Conservation (phyloP, 805 yeast species). For the Candida boleticola region DNA sequence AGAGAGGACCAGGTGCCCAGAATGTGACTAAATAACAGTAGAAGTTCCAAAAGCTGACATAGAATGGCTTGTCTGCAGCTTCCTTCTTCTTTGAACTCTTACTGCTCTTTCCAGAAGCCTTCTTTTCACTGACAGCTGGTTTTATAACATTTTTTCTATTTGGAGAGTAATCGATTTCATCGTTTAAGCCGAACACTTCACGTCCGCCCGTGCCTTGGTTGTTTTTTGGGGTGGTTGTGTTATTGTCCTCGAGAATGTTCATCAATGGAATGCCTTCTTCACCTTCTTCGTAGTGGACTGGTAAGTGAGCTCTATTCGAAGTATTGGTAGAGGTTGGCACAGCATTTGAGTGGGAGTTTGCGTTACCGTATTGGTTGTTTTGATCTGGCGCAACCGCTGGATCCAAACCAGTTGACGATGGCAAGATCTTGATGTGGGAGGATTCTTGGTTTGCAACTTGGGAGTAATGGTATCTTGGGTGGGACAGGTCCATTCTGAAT, state of each 20-base stretch:
- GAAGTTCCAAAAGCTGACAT: constrained; percentile 64
- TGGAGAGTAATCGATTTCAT: constrained; percentile 43
- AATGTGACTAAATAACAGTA: constrained; percentile 82
- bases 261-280: constrained; percentile 43
- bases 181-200: constrained; percentile 60
- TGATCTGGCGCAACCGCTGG: constrained; percentile 29
- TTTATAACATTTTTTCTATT: constrained; percentile 25
- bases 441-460: constrained; percentile 69
- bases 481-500: constrained; percentile 58
- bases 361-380: constrained; percentile 21
- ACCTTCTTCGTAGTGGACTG: constrained; percentile 10
- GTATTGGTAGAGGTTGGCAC: constrained; percentile 8
- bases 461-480: constrained; percentile 76
- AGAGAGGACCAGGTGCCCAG: constrained; percentile 84
- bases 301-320: not conserved
- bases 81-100: not conserved
- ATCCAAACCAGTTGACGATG: constrained; percentile 71
- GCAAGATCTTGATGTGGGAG: constrained; percentile 59
- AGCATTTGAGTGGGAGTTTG: constrained; percentile 8
- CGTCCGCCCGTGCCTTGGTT: constrained; percentile 34
- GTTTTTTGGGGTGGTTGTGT: not conserved
- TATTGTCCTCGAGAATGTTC: constrained; percentile 27
- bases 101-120: constrained; percentile 11
- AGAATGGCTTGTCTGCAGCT: constrained; percentile 9
- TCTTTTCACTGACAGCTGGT: constrained; percentile 8